Conservation (phyloP, 768 basidiomycete species). For the Saitozyma sp. region DNA sequence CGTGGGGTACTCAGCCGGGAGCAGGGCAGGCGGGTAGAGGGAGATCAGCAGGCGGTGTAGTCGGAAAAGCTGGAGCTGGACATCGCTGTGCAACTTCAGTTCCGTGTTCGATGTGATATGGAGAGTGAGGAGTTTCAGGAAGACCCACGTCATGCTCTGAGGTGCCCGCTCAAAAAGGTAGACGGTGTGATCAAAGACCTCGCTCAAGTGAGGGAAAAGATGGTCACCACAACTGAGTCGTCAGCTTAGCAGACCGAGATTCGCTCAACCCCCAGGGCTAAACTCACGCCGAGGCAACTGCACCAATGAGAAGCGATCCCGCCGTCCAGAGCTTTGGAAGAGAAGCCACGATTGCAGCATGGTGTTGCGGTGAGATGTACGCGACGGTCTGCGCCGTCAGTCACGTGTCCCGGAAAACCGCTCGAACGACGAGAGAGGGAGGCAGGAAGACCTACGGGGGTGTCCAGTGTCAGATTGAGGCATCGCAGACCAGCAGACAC, state of each 20-base stretch:
- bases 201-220: slow-evolving; percentile 45
- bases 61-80: slow-evolving; percentile 32
- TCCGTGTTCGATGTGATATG: background rate
- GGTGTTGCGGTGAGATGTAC: slow-evolving; percentile 40
- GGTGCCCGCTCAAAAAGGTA: slow-evolving; percentile 43
- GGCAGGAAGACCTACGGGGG: slow-evolving; percentile 27
- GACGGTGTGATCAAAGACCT: slow-evolving; percentile 46
- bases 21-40: slow-evolving; percentile 32
- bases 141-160: slow-evolving; percentile 23
- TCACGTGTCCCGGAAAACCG: background rate
- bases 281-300: slow-evolving; percentile 29
- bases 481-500: slow-evolving; percentile 44
- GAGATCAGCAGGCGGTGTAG: slow-evolving; percentile 36
- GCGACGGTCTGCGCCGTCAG: slow-evolving; percentile 35
- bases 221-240: slow-evolving; percentile 40
- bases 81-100: slow-evolving; percentile 18
- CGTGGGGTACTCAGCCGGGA: slow-evolving; percentile 33
- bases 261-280: no score
- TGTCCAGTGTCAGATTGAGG: slow-evolving; percentile 37
- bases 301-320: slow-evolving; percentile 33
- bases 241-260: background rate
- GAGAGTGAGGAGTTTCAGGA: background rate
- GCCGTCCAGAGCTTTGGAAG: slow-evolving; percentile 37
- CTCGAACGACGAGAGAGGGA: background rate
- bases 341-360: slow-evolving; percentile 32